Evolutionary conservation across 805 yeast species (phyloP), one percentile per base, ranked within the genome.

Genomic region (Ogataea allantospora): DNA sequence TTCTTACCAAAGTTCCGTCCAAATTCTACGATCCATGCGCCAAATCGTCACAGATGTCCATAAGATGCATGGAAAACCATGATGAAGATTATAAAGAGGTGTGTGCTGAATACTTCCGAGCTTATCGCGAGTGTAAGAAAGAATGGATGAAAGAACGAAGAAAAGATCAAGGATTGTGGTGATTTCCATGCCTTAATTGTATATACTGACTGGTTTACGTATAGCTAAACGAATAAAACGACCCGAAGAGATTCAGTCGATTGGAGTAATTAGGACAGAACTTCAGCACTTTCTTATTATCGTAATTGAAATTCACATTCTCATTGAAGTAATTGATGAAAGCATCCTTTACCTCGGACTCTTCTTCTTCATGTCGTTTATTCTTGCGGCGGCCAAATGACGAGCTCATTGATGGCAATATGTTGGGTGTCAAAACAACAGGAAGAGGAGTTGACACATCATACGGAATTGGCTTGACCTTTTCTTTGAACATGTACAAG

Each of bases 21-120:
- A 78, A 83, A 57, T 93, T 72, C 60, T 91, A 83, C 54, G 97
- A 91, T 57, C 99, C 99, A 0, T 91, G 99, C 62, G 83, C 80
- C 31, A 93, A 88, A 54, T 80, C 93, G 24, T 73, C 96, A 7
- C 80, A 79, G 57, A 91, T 95, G 79, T 85, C 95, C 29, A 68
- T 88, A 48, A 76, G 75, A 47, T 91, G 99, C 54, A 67, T 91
- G 59, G 91, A 87, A 51, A 62, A 83, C 33, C 86, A 89, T 55
- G 72, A 80, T 50, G 81, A 76, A 68, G 87, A 77, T 68, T 76
- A 70, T 67, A 78, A 56, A 54, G 78, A 69, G 36, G 71, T 62
- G 63, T 88, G 82, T 67, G 77, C 65, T 59, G 95, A 84, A 42
- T 91, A 86, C 56, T 93, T 91, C 59, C 88, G 82, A 52, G 96